Conservation (phyloP, 352 stramenopile species). For the Pythium sukuiense region DNA sequence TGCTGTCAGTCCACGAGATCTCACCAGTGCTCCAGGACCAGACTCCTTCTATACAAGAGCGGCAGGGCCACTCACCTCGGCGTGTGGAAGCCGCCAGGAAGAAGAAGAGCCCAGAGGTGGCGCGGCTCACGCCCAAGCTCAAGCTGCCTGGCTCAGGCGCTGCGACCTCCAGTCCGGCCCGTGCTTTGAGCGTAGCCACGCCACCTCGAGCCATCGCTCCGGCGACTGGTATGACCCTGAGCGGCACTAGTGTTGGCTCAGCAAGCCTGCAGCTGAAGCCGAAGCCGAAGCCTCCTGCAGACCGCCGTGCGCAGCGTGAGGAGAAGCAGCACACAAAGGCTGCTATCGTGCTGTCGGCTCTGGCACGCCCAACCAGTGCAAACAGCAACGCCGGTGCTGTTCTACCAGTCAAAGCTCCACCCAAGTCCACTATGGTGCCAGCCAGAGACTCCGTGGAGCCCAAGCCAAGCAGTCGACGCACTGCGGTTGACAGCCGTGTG, state of each 20-base stretch:
- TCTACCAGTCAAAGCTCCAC: not conserved
- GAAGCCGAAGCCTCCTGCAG: not conserved
- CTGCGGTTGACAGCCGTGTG: not conserved
- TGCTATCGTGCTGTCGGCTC: constrained; percentile 17
- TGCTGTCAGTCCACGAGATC: constrained; percentile 27
- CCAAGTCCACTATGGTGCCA: not conserved
- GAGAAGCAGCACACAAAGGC: constrained; percentile 20
- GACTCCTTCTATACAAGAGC: not conserved
- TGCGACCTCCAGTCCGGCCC: constrained; percentile 2
- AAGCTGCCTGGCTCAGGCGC: constrained; percentile 3
- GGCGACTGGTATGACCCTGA: not conserved
- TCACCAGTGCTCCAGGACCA: constrained; percentile 3
- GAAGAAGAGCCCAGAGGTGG: constrained; percentile 16
- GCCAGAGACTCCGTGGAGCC: not conserved
- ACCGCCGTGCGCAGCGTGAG: constrained; percentile 20
- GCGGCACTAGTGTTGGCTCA: not conserved
- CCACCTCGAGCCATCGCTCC: constrained; percentile 14
- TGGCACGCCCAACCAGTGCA: constrained; percentile 1
- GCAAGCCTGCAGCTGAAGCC: not conserved
- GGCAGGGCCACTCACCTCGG: constrained; percentile 4
- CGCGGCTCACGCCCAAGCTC: constrained; percentile 21
- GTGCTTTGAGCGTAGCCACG: not conserved
- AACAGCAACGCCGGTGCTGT: not conserved
- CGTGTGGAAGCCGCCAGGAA: constrained; percentile 2
- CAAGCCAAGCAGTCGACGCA: not conserved